Base-by-base conservation (phyloP, 441 rosid species). In the Euphorbia schlechtendalii region DNA sequence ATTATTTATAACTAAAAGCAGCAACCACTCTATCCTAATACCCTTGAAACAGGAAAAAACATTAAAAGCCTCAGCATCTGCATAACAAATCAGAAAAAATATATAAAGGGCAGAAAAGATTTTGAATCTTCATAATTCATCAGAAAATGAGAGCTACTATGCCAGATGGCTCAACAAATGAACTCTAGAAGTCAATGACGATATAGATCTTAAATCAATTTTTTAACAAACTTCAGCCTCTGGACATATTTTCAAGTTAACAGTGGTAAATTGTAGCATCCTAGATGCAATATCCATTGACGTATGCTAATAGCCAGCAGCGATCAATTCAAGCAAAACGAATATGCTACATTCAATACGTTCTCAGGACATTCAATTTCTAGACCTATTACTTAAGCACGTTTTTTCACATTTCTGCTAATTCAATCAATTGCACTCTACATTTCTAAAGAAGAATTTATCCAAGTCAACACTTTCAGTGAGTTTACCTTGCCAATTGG, bases 401-500 rank as follows among this genome's bases (percentile, higher is more conserved):
- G 41, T 17, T 21, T 27, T 28, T 13, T 6, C 14, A 4, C 6
- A 30, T 45, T 25, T 20, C 45, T 3, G 27, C 5, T 49, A 25
- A 32, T 53, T 43, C 40, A 43, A 55, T 55, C 9, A 46, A 55
- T 48, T 54, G 7, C 15, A 45, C 40, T 61, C n/a, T 14, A 30
- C 54, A 28, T 41, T 54, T 9, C 36, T 0, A 6, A 52, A 41
- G 17, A 36, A 17, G 15, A 4, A 2, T 13, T 15, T 61, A 15
- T 3, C 45, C 14, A 34, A 60, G 51, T 53, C 61, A 20, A 41
- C 9, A 36, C 34, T 51, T 46, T 30, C 54, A 36, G 21, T 6
- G 28, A 11, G 30, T 55, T 70, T 77, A 90, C 97, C 96, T 87
- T 94, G 49, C 96, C 99, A 62, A 94, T 82, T n/a, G 99, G 99